Evolutionary conservation across 1,139 yeast species (phyloP).

Genomic region (Lodderomyces jiufengensis): DNA sequence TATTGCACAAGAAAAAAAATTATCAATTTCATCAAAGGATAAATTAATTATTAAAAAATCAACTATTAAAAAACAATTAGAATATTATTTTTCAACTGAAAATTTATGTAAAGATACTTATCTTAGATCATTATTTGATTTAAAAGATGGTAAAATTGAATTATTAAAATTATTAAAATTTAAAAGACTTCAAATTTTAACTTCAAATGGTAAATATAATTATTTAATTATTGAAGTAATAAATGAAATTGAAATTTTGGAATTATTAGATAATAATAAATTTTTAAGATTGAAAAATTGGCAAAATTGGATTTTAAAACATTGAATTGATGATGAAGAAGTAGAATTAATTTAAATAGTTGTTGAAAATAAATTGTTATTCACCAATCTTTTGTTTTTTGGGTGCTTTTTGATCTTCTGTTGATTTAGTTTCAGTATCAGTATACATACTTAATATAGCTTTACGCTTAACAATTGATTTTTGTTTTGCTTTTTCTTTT

Average conservation of each 20-base stretch:
- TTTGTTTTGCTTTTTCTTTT: conserved; percentile 25
- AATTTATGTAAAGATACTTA: conserved; percentile 25
- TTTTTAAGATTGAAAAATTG: conserved; percentile 18
- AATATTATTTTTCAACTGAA: conserved; percentile 24
- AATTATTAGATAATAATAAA: conserved; percentile 15
- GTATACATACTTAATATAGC: conserved; percentile 18
- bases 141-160: conserved; percentile 18
- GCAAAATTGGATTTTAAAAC: conserved; percentile 17
- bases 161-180: conserved; percentile 18
- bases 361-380: no score
- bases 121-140: conserved; percentile 20
- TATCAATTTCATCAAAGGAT: background rate
- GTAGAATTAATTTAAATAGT: no score
- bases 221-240: conserved; percentile 16
- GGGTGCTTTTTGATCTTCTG: background rate
- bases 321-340: conserved; percentile 1
- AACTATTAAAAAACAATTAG: conserved; percentile 18
- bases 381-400: background rate
- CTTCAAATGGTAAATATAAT: conserved; percentile 19
- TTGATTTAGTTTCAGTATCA: background rate
- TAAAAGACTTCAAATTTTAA: conserved; percentile 18
- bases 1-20: no score
- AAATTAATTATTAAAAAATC: conserved; percentile 5
- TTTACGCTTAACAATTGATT: conserved; percentile 18
- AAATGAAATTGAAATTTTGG: conserved; percentile 14